Evolutionary conservation across 2,329 filamentous ascomycete genomes (phyloP), one percentile per base, ranked within the genome.

Genomic region (Botrytis squamosa): DNA sequence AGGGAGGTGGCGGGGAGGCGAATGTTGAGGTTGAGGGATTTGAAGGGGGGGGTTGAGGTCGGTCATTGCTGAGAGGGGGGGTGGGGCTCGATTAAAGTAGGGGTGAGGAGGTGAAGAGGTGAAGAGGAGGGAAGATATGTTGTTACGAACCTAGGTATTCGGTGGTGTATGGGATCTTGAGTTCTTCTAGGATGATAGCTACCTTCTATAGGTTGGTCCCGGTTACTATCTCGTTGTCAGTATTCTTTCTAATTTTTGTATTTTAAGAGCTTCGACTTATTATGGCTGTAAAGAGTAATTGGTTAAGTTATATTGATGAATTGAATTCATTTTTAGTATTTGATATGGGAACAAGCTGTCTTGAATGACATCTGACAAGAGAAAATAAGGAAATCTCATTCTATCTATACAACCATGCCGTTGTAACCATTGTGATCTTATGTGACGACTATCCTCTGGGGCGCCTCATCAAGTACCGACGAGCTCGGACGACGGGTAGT

Each of bases 181-280:
- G 83, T 75, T 86, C 84, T 66, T 84, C 81, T 64, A 85, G 80
- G 59, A 86, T 73, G 70, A 86, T 83, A 72, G 81, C 80, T 18
- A 87, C 82, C 25, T 72, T 72, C 44, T 25, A 65, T 42, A 60
- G 46, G 22, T 71, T 71, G 10, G 60, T 46, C 6, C 6, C 49
- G 1, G 14, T 36, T 16, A 14, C 42, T 65, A 9, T 42, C 16
- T 29, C 65, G 9, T 1, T 29, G 8, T 64, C 29, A 63, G 69
- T 18, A 42, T 29, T 42, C 3, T 63, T n/a, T n/a, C n/a, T n/a
- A n/a, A n/a, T n/a, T n/a, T n/a, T n/a, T n/a, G n/a, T n/a, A n/a
- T n/a, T n/a, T n/a, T n/a, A n/a, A n/a, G n/a, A n/a, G n/a, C n/a
- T n/a, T 44, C 20, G 7, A 71, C 25, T 29, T 52, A 52, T 44